Evolutionary conservation across 306 rosid genomes (phyloP).

Genomic region (Macrotyloma uniflorum): DNA sequence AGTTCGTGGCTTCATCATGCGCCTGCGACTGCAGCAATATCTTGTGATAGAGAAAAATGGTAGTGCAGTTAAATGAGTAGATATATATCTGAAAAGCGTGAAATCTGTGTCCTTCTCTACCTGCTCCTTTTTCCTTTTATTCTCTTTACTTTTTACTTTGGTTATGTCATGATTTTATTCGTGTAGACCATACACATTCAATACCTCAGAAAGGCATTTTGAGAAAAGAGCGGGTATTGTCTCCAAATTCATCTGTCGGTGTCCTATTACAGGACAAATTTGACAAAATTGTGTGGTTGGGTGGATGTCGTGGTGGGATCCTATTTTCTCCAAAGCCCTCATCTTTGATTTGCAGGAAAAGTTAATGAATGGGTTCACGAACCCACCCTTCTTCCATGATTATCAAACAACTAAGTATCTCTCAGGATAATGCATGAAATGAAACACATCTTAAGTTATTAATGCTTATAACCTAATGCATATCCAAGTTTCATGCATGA

Average conservation of each 20-base stretch:
- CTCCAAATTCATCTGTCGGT: conserved; percentile 47
- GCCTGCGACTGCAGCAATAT: not conserved
- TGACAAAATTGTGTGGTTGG: conserved; percentile 36
- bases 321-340: conserved; percentile 32
- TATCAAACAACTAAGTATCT: conserved; percentile 13
- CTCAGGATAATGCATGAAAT: conserved; percentile 22
- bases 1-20: not conserved
- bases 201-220: conserved; percentile 30
- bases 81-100: not conserved
- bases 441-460: not conserved
- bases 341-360: conserved; percentile 32
- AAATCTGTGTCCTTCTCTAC: not conserved
- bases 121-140: not conserved
- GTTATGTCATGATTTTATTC: conserved; percentile 4
- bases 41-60: not conserved
- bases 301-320: conserved; percentile 38
- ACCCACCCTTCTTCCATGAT: conserved; percentile 36
- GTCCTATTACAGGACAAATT: conserved; percentile 40
- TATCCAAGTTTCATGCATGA: not conserved
- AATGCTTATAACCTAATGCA: not conserved
- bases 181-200: conserved; percentile 20
- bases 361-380: conserved; percentile 28
- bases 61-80: not conserved
- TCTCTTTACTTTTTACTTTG: not conserved
- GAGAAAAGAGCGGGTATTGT: conserved; percentile 45